A percentile compares a stretch with the other conserved stretches of the same genome.
Evolutionary conservation across 352 stramenopile genomes (phyloP).

Genomic region (Hyaloperonospora brassicae): DNA sequence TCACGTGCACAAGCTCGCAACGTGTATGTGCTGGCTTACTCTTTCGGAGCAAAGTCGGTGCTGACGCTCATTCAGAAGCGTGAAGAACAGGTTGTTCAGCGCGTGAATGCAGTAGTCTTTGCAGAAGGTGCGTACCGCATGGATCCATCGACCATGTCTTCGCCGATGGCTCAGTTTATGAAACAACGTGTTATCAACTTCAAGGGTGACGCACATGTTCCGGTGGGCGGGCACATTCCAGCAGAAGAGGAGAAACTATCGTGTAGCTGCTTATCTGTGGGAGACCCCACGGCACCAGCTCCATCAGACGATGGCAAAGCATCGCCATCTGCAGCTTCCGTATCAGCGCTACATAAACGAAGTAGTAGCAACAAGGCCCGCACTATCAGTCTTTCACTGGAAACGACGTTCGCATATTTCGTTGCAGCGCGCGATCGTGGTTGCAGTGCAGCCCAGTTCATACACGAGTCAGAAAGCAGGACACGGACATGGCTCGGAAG

Average conservation of each 20-base stretch:
- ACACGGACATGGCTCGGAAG: slow-evolving; percentile 57
- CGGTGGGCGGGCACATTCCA: slow-evolving; percentile 42
- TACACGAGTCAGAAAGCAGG: slow-evolving; percentile 49
- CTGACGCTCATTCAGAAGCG: slow-evolving; percentile 58
- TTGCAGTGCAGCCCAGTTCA: slow-evolving; percentile 43
- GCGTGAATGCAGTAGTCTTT: slow-evolving; percentile 59
- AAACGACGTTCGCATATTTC: slow-evolving; percentile 73
- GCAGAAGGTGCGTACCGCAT: slow-evolving; percentile 55
- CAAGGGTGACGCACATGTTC: slow-evolving; percentile 42
- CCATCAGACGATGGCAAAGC: slow-evolving; percentile 17
- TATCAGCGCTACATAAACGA: slow-evolving; percentile 33
- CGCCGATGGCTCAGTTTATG: slow-evolving; percentile 52
- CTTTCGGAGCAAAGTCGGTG: slow-evolving; percentile 60
- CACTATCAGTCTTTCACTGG: slow-evolving; percentile 62
- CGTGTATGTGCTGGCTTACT: slow-evolving; percentile 61
- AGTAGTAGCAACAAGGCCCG: slow-evolving; percentile 67
- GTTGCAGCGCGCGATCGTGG: slow-evolving; percentile 48
- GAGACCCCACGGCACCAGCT: slow-evolving; percentile 30
- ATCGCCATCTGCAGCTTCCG: slow-evolving; percentile 12
- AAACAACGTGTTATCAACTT: slow-evolving; percentile 66
- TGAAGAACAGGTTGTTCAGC: slow-evolving; percentile 45
- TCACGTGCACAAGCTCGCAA: slow-evolving; percentile 47
- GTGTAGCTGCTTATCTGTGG: slow-evolving; percentile 61
- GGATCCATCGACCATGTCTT: slow-evolving; percentile 40
- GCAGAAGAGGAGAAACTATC: slow-evolving; percentile 48